Evolutionary conservation across 2,329 filamentous ascomycete species (phyloP), one percentile per base, ranked within the genome.

Genomic region (Coniochaeta prunicola): DNA sequence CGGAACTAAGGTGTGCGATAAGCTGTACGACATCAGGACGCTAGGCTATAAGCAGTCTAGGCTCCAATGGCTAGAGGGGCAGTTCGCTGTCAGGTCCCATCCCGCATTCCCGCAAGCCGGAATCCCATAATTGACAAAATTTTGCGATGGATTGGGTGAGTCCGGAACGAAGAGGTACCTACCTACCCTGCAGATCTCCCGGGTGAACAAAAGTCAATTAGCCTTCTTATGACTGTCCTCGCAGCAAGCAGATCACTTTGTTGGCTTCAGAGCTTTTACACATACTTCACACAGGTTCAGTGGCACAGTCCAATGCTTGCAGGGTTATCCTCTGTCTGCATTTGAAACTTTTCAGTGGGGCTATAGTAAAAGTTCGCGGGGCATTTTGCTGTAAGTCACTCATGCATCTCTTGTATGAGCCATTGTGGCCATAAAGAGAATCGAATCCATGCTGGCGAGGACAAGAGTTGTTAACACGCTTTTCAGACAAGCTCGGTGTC

Each of bases 51-150:
- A 65, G 10, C 1, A 58, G n/a, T n/a, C n/a, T n/a, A n/a, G n/a
- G n/a, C n/a, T n/a, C n/a, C n/a, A n/a, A n/a, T n/a, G n/a, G 69
- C 68, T 71, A 63, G 71, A 71, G 69, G 69, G 71, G 70, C 63
- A 66, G 56, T 53, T n/a, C n/a, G 26, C 30, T 45, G 40, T 45
- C 48, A 31, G 40, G n/a, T 8, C 21, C 26, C 48, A n/a, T 45
- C 40, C 40, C 40, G 40, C 40, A n/a, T n/a, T n/a, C n/a, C n/a
- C n/a, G n/a, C n/a, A n/a, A n/a, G n/a, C n/a, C n/a, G n/a, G n/a
- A n/a, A n/a, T 50, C 5, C 36, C 36, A 17, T 17, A n/a, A 38
- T 38, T 38, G 36, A 3, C 36, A 13, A 56, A 56, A 56, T 28
- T 56, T 56, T 56, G 24, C 42, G 4, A 50, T 13, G n/a, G n/a